A percentile compares a stretch with the other conserved stretches of the same genome.
These are phyloP conservation scores for Sclerotinia minor DNA, from an alignment of 2,329 filamentous ascomycete genomes.

Conservation along the genomic window DNA sequence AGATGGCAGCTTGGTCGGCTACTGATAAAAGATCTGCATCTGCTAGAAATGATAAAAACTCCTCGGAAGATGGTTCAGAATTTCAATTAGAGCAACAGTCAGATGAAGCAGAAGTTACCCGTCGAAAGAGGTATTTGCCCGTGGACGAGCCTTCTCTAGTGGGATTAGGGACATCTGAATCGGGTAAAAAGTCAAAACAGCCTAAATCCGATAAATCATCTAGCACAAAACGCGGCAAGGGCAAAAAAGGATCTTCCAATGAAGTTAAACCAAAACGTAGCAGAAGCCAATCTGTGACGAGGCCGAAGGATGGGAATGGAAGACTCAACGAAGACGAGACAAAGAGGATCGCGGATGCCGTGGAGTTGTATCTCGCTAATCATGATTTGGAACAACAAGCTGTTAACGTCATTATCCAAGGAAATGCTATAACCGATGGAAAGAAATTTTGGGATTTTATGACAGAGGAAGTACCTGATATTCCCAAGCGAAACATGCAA, in stretches of 20 bases:
- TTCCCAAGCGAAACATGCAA: constrained; percentile 55
- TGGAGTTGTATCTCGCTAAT: constrained; percentile 49
- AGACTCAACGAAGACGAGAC: constrained; percentile 12
- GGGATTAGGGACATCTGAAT: neutral
- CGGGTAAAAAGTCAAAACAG: neutral
- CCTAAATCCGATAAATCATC: neutral
- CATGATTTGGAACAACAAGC: constrained; percentile 47
- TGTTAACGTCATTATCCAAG: constrained; percentile 51
- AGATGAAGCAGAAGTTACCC: neutral
- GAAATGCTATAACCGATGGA: constrained; percentile 34
- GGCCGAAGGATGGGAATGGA: constrained; percentile 1
- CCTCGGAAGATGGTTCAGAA: neutral
- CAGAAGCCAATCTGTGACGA: constrained; percentile 3
- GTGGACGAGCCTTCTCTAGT: constrained; percentile 19
- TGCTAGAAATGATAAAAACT: neutral
- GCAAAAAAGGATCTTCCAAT: neutral
- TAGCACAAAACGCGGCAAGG: neutral
- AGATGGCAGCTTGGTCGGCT: constrained; percentile 9
- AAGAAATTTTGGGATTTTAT: constrained; percentile 53
- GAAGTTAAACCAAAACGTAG: constrained; percentile 6
- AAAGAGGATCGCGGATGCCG: constrained; percentile 22
- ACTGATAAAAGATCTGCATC: constrained; percentile 1
- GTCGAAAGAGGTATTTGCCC: constrained; percentile 24
- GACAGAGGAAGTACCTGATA: constrained; percentile 50
- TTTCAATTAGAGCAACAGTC: neutral